These are phyloP conservation scores for Psilocybe mexicana DNA, from an alignment of 1,284 basidiomycete species.

Conservation along the genomic window DNA sequence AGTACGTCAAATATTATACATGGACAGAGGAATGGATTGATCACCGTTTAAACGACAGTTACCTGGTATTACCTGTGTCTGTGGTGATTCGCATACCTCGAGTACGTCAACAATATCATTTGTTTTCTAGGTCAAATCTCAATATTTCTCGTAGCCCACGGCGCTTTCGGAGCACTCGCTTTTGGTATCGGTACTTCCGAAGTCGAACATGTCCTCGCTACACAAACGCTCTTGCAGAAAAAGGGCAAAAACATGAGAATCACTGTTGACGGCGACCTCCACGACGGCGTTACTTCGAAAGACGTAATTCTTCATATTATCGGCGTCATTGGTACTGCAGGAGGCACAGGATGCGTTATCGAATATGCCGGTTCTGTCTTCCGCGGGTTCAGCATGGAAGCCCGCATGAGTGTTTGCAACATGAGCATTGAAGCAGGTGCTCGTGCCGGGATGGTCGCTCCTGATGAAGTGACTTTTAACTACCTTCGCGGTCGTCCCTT, in stretches of 20 bases:
- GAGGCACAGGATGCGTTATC: conserved; percentile 91
- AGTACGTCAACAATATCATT: conserved; percentile 43
- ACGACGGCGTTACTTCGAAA: conserved; percentile 90
- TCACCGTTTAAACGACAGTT: conserved; percentile 47
- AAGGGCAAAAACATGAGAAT: conserved; percentile 98
- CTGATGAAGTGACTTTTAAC: conserved; percentile 88
- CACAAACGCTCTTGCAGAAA: conserved; percentile 89
- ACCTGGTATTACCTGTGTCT: conserved; percentile 94
- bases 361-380: conserved; percentile 94
- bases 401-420: conserved; percentile 96
- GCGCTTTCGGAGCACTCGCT: conserved; percentile 93
- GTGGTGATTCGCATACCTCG: conserved; percentile 94
- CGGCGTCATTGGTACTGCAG: conserved; percentile 91
- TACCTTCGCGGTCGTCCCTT: conserved; percentile 89
- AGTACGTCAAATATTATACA: conserved; percentile 36
- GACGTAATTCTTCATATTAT: conserved; percentile 96
- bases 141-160: conserved; percentile 65
- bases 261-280: conserved; percentile 84
- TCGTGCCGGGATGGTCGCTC: conserved; percentile 93
- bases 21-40: not conserved
- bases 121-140: not conserved
- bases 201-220: conserved; percentile 96
- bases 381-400: conserved; percentile 92
- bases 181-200: conserved; percentile 98
- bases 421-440: conserved; percentile 98